Evolutionary conservation across 495 filamentous ascomycete genomes (phyloP).

Genomic region (Aspergillus wentii): DNA sequence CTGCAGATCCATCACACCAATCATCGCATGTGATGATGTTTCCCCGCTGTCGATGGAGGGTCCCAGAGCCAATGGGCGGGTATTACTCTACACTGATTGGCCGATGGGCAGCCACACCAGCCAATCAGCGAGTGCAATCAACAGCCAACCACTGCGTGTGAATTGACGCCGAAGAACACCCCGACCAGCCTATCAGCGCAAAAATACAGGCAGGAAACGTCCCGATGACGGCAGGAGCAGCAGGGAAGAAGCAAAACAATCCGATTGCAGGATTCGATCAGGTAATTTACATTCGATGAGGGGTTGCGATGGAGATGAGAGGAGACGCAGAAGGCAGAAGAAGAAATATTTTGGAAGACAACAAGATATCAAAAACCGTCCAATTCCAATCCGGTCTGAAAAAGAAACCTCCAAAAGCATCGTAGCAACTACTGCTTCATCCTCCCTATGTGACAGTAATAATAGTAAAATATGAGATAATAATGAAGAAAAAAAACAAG

Average conservation of each 20-base stretch:
- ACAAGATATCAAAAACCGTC: too few relatives aligned
- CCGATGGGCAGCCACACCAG: neutral
- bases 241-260: too few relatives aligned
- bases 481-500: conserved; percentile 4
- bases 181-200: too few relatives aligned
- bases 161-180: conserved; percentile 15
- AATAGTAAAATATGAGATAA: conserved; percentile 1
- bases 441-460: conserved; percentile 8
- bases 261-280: too few relatives aligned
- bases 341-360: too few relatives aligned
- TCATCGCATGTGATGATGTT: neutral
- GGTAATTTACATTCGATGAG: too few relatives aligned
- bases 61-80: conserved; percentile 12
- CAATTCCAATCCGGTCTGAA: too few relatives aligned
- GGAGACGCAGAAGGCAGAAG: too few relatives aligned
- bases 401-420: neutral
- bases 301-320: too few relatives aligned
- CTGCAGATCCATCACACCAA: neutral
- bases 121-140: neutral
- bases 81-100: conserved; percentile 17
- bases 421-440: conserved; percentile 6
- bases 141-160: conserved; percentile 4
- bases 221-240: too few relatives aligned
- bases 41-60: neutral
- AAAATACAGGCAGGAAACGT: too few relatives aligned